These are phyloP conservation scores for Rosellinia necatrix DNA, from an alignment of 2,329 filamentous ascomycete genomes.

Conservation along the genomic window DNA sequence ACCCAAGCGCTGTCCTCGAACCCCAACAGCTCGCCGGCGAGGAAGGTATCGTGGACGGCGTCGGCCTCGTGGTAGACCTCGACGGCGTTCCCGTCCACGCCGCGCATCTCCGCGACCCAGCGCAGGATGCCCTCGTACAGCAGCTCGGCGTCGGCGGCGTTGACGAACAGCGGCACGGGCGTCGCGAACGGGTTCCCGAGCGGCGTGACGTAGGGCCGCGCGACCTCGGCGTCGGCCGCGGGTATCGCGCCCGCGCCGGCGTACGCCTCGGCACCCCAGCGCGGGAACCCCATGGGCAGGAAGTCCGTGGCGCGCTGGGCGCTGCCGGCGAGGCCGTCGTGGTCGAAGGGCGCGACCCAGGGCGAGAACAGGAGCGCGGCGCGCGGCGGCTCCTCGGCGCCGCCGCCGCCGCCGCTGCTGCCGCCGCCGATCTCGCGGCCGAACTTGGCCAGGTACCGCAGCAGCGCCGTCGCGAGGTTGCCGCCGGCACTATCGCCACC, in stretches of 20 bases:
- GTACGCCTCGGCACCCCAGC: slow-evolving; percentile 49
- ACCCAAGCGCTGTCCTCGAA: slow-evolving; percentile 43
- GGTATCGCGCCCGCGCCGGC: slow-evolving; percentile 25
- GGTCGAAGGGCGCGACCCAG: slow-evolving; percentile 33
- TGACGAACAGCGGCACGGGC: slow-evolving; percentile 32
- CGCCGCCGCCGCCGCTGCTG: too few species aligned
- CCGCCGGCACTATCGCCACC: slow-evolving; percentile 55
- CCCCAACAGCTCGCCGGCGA: slow-evolving; percentile 46
- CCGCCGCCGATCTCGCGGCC: slow-evolving; percentile 32
- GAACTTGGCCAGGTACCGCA: slow-evolving; percentile 51
- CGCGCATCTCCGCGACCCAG: slow-evolving; percentile 58
- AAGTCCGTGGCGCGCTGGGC: slow-evolving; percentile 44
- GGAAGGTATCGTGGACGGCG: slow-evolving; percentile 51
- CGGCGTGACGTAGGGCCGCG: slow-evolving; percentile 43
- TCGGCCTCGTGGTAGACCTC: slow-evolving; percentile 45
- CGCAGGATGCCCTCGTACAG: slow-evolving; percentile 49
- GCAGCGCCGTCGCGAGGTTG: slow-evolving; percentile 48
- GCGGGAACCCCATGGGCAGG: slow-evolving; percentile 42
- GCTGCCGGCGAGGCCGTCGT: slow-evolving; percentile 12
- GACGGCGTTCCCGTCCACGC: slow-evolving; percentile 31
- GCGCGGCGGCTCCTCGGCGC: slow-evolving; percentile 44
- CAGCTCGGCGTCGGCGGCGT: slow-evolving; percentile 31
- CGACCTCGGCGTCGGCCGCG: slow-evolving; percentile 41
- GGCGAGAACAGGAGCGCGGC: slow-evolving; percentile 42
- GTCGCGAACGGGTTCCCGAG: slow-evolving; percentile 31